Base-by-base conservation (phyloP, 208 protist species). In the Trypanosoma platydactyli region DNA sequence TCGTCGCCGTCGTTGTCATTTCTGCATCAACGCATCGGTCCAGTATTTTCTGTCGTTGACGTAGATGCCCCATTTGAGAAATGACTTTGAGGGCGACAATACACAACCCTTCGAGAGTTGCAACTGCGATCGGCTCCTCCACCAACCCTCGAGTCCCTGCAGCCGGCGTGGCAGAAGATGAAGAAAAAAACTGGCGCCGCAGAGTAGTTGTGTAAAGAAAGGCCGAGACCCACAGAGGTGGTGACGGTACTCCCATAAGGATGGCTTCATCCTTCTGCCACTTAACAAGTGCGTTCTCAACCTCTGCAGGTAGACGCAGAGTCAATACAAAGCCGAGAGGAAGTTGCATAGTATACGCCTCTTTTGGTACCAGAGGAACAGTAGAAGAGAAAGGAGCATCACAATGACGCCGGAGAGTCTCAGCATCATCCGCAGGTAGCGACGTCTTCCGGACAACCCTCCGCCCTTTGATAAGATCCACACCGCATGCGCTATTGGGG, bases 151-250 rank as follows among this genome's bases (percentile, higher is more conserved):
- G 24, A 16, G 3, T 27, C 24, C 2, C 49, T 30, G 25, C 44
- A 13, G 30, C 15, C n/a, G 22, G 35, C 11, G 4, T 45, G 18
- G 54, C 9, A 18, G 56, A 56, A 5, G 29, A 22, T 0, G 18
- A 22, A 9, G 33, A n/a, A 57, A 56, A 49, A 16, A 33, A 7
- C n/a, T 48, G 5, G 40, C 22, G 24, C 1, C 53, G 66, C 45
- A 72, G n/a, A n/a, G 5, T 45, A 16, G 20, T 54, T 18, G 66
- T 72, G 20, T 72, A 59, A 13, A 65, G 42, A 51, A 72, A 72
- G n/a, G 66, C 29, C 12, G 40, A 53, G 27, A 72, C 20, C 66
- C 66, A 72, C 45, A 16, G 11, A 13, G 58, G 66, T 22, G 58
- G 25, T 48, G 54, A 3, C 30, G 38, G 1, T n/a, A 20, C 24